Evolutionary conservation across 495 filamentous ascomycete species (phyloP), one percentile per base, ranked within the genome.

Genomic region (Thermothielavioides terrestris): DNA sequence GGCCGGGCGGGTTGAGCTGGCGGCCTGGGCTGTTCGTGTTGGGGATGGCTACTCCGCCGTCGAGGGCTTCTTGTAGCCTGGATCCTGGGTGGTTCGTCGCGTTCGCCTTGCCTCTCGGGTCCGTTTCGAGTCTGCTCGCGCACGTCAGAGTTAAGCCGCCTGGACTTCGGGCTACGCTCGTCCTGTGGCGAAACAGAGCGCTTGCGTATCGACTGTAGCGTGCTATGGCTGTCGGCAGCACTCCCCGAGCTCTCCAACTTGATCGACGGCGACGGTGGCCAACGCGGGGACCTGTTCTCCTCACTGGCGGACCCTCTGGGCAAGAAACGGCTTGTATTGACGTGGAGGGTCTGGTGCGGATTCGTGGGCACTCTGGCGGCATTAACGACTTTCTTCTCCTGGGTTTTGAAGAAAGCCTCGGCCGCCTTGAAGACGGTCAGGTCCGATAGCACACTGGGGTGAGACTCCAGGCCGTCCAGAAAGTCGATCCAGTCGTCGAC

Each of bases 401-500:
- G 52, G 5, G 34, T 32, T 22, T 46, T 49, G 31, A 54, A 49
- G 36, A 56, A 56, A 23, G 17, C 31, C 1, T 46, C 36, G 15
- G 55, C 41, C 10, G 30, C 20, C 6, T 26, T 35, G 40, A 26
- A 34, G 7, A 52, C 22, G 17, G 40, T 40, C 11, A 36, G 18
- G n/a, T 50, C 43, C 1, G 49, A 34, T 6, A 32, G 25, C n/a
- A 25, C 2, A n/a, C 39, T 25, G 2, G 20, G 14, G 1, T 46
- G 38, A 11, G 27, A 21, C 5, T 11, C 17, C 1, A 11, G 18
- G 31, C 35, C 20, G 30, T 60, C 54, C 5, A 63, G 17, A 34
- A 58, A 56, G 6, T 45, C 53, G 34, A 61, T 63, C 57, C 57
- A 63, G 4, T 35, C 40, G 45, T 63, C 60, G 18, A 47, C 57